phyloP scores from a whole-genome alignment of 2,329 filamentous ascomycete species.

The Aspergillus ochraceus region DNA sequence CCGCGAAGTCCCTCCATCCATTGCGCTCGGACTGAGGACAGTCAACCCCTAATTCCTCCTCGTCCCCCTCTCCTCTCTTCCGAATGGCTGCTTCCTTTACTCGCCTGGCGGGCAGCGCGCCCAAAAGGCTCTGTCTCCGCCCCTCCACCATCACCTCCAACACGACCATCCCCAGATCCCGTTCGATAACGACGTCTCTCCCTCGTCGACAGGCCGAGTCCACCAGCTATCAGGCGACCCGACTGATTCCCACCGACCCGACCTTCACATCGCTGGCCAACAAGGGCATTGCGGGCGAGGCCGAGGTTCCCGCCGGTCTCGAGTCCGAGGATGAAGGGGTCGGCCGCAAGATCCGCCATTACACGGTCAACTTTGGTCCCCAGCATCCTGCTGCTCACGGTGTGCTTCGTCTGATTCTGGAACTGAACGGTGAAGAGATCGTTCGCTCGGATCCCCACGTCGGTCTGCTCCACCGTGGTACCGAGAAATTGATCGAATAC shows the following conservation, averaged over 20 bases:
- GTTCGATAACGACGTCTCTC: constrained; percentile 57
- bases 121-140: constrained; percentile 59
- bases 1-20: constrained; percentile 35
- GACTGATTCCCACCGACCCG: constrained; percentile 59
- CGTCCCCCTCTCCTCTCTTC: constrained; percentile 20
- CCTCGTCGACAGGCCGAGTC: constrained; percentile 56
- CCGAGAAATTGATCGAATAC: constrained; percentile 99
- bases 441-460: constrained; percentile 95
- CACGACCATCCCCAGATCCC: constrained; percentile 47
- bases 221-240: constrained; percentile 50
- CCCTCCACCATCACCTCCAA: constrained; percentile 48
- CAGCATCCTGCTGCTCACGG: constrained; percentile 98
- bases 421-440: constrained; percentile 97
- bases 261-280: constrained; percentile 50
- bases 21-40: constrained; percentile 40
- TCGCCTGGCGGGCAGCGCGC: constrained; percentile 60
- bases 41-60: constrained; percentile 24
- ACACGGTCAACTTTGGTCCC: constrained; percentile 98
- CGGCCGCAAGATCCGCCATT: constrained; percentile 90
- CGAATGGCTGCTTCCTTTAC: constrained; percentile 62
- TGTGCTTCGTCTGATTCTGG: constrained; percentile 94
- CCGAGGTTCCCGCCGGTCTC: constrained; percentile 47
- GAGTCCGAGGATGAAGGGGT: constrained; percentile 44
- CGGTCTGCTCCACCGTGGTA: constrained; percentile 91
- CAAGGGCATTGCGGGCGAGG: constrained; percentile 40